These are phyloP conservation scores for Phytophthora palmivora DNA, from an alignment of 352 stramenopile genomes.

Conservation along the genomic window DNA sequence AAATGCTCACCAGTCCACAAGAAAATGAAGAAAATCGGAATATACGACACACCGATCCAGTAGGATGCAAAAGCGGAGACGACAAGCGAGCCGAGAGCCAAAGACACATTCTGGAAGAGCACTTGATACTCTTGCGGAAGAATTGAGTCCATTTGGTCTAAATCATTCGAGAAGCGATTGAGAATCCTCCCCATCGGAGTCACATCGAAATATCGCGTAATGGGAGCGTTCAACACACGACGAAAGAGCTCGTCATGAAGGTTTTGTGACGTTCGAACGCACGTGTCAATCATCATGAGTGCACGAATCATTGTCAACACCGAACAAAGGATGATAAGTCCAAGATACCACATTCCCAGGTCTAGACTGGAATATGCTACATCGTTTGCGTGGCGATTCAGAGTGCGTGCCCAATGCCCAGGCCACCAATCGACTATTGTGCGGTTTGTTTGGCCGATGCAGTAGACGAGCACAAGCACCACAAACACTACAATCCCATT, in stretches of 20 bases:
- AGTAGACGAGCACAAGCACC: constrained; percentile 8
- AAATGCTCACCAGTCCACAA: constrained; percentile 88
- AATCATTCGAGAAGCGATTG: no score
- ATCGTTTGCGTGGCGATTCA: constrained; percentile 1
- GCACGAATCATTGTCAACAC: constrained; percentile 29
- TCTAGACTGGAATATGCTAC: constrained; percentile 35
- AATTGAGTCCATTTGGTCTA: no score
- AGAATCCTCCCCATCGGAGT: no score
- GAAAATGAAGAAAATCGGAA: constrained; percentile 61
- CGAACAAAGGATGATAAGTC: constrained; percentile 39
- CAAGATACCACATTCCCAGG: constrained; percentile 50
- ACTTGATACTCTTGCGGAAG: no score
- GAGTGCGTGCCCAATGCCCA: constrained; percentile 32
- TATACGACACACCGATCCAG: constrained; percentile 57
- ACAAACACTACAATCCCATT: constrained; percentile 22
- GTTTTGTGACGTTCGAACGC: constrained; percentile 43
- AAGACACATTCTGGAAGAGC: no score
- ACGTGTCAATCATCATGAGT: constrained; percentile 43
- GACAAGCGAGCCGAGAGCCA: constrained; percentile 39
- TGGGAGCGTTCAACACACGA: constrained; percentile 48
- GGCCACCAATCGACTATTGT: constrained; percentile 35
- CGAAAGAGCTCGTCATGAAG: constrained; percentile 57
- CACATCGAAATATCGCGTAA: no score
- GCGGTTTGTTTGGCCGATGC: constrained; percentile 9
- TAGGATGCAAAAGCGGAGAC: constrained; percentile 52